Conservation (phyloP, 805 yeast species). For the Teunomyces cretensis region DNA sequence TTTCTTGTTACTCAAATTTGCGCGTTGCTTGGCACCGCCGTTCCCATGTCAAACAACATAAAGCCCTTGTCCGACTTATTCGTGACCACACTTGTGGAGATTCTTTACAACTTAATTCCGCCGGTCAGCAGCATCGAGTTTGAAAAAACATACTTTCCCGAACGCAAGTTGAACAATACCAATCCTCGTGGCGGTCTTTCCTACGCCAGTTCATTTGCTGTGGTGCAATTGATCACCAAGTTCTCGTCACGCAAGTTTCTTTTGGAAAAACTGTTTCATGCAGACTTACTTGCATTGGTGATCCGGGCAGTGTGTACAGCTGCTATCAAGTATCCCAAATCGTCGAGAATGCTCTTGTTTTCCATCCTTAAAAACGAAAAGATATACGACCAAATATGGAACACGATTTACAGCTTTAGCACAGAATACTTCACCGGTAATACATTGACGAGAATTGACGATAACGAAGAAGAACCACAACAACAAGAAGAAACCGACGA, state of each 20-base stretch:
- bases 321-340: conserved; percentile 48
- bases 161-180: conserved; percentile 26
- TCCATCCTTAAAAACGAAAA: conserved; percentile 45
- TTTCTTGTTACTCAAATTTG: conserved; percentile 57
- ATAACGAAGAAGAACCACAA: conserved; percentile 1
- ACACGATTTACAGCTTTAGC: conserved; percentile 28
- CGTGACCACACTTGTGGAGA: conserved; percentile 53
- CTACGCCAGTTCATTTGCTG: conserved; percentile 46
- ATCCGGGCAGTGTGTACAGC: conserved; percentile 55
- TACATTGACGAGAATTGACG: conserved; percentile 11
- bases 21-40: conserved; percentile 34
- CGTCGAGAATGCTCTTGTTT: conserved; percentile 55
- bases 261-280: conserved; percentile 40
- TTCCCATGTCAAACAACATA: conserved; percentile 9
- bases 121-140: conserved; percentile 27
- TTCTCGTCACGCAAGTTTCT: conserved; percentile 38
- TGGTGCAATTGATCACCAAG: conserved; percentile 44
- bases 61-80: conserved; percentile 29
- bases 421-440: conserved; percentile 23
- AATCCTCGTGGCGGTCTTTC: conserved; percentile 46
- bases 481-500: conserved; percentile 7
- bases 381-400: conserved; percentile 35
- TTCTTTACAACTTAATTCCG: conserved; percentile 60
- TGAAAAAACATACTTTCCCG: conserved; percentile 17
- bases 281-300: conserved; percentile 60